Base-by-base conservation (phyloP, 495 filamentous ascomycete genomes). In the Aspergillus leporis region DNA sequence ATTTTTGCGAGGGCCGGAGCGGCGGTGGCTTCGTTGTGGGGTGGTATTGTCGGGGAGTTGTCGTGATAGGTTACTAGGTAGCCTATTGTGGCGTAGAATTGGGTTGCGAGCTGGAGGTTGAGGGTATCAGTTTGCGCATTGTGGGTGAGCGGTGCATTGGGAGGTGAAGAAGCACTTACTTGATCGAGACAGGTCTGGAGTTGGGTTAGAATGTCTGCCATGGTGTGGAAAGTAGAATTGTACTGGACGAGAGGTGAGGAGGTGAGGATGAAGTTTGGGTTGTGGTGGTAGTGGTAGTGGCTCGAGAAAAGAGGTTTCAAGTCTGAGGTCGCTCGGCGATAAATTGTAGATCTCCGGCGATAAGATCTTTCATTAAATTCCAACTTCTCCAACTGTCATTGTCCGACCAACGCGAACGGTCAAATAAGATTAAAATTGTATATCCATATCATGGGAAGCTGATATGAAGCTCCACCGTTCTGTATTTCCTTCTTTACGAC, bases 181-280 rank as follows among this genome's bases (percentile, higher is more conserved):
- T 96, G 87, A 70, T 98, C 93, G 56, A 96, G 87, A 70, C 91
- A 90, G 70, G 96, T 92, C 78, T 98, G 94, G 41, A 98, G 83
- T 70, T 97, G 93, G 4, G 94, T 97, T 40, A 98, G 83, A 45
- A 88, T 83, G 73, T 98, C 94, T 0, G 89, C 89, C 93, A 97
- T 97, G 55, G 49, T 76, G 65, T 38, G 36, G 51, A 46, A 22
- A 12, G 32, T 52, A 45, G 32, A 19, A 21, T 21, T 19, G 21
- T 3, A 19, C 18, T 19, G 18, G 19, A 45, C 7, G 18, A 45
- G 38, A 43, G 14, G 21, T 45, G 55, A 28, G 16, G n/a, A 38
- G 22, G 31, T 16, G 22, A 34, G 55, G 34, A 12, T 18, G 54
- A 55, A 13, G 30, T 40, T 60, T 38, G 12, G n/a, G 55, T 48